Evolutionary conservation across 2,329 filamentous ascomycete genomes (phyloP).

Genomic region (Stagonosporopsis cucurbitacearum): DNA sequence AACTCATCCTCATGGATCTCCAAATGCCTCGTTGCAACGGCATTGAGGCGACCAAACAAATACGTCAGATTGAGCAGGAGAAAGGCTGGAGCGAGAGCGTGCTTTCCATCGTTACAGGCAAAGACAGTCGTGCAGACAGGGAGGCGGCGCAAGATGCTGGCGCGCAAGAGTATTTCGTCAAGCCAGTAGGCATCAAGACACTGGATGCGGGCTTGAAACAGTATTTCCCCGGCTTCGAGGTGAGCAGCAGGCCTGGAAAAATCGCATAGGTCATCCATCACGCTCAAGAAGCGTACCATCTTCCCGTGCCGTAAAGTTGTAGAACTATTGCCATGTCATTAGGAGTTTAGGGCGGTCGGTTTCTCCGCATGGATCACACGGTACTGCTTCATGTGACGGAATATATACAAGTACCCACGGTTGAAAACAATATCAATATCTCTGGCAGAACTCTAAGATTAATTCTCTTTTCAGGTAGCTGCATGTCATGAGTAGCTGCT

Average conservation of each 20-base stretch:
- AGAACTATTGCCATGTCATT: neutral
- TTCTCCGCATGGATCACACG: neutral
- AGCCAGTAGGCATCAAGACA: neutral
- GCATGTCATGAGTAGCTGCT: too few species aligned
- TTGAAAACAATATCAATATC: neutral
- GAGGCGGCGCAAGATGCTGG: neutral
- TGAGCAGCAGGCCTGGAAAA: neutral
- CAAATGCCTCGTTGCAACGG: neutral
- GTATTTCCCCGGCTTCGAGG: neutral
- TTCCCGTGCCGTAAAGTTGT: neutral
- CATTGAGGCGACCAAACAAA: neutral
- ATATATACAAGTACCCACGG: neutral
- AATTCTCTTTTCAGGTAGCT: too few species aligned
- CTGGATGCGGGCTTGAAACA: neutral
- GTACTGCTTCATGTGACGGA: neutral
- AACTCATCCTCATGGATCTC: slow-evolving; percentile 1
- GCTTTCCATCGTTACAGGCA: neutral
- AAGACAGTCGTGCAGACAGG: neutral
- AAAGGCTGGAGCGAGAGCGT: neutral
- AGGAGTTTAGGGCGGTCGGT: neutral
- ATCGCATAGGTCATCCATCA: neutral
- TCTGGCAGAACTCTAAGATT: neutral
- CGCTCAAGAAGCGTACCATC: neutral
- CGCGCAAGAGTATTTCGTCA: slow-evolving; percentile 1
- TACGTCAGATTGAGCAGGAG: neutral